phyloP scores from a whole-genome alignment of 805 yeast genomes.

The Cyberlindnera suaveolens region DNA sequence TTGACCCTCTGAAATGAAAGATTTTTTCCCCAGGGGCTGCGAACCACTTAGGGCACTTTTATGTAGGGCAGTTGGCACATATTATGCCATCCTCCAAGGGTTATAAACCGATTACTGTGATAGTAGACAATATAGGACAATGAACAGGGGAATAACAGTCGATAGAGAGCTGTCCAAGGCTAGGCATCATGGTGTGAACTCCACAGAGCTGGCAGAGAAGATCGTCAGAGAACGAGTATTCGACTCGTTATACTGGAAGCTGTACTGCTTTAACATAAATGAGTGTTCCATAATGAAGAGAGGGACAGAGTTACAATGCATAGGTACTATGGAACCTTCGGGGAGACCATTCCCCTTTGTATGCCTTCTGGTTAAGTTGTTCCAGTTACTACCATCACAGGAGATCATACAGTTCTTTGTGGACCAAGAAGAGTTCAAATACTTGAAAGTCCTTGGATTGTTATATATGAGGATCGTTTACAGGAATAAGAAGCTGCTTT shows the following conservation, averaged over 20 bases:
- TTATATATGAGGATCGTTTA: slow-evolving; percentile 47
- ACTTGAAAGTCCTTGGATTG: slow-evolving; percentile 62
- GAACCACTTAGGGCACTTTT: no score
- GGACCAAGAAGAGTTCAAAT: slow-evolving; percentile 67
- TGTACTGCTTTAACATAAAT: slow-evolving; percentile 44
- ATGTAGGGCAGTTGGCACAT: no score
- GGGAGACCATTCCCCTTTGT: slow-evolving; percentile 66
- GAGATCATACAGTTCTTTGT: slow-evolving; percentile 52
- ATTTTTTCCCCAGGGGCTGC: no score
- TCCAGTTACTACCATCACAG: slow-evolving; percentile 65
- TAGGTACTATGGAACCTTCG: slow-evolving; percentile 54
- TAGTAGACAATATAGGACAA: no score
- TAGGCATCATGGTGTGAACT: slow-evolving; percentile 37
- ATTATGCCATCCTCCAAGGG: no score
- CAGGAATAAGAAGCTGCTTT: slow-evolving; percentile 31
- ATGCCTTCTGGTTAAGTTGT: slow-evolving; percentile 68
- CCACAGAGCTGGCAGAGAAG: slow-evolving; percentile 49
- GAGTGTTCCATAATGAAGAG: slow-evolving; percentile 45
- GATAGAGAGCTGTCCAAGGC: slow-evolving; percentile 17
- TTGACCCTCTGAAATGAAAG: no score
- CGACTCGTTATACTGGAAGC: slow-evolving; percentile 54
- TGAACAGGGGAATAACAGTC: slow-evolving; percentile 5
- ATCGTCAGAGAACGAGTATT: slow-evolving; percentile 50
- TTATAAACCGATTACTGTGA: no score
- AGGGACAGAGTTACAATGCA: slow-evolving; percentile 35